Evolutionary conservation across 2,329 filamentous ascomycete species (phyloP), one percentile per base, ranked within the genome.

Genomic region (Clonostachys chloroleuca): DNA sequence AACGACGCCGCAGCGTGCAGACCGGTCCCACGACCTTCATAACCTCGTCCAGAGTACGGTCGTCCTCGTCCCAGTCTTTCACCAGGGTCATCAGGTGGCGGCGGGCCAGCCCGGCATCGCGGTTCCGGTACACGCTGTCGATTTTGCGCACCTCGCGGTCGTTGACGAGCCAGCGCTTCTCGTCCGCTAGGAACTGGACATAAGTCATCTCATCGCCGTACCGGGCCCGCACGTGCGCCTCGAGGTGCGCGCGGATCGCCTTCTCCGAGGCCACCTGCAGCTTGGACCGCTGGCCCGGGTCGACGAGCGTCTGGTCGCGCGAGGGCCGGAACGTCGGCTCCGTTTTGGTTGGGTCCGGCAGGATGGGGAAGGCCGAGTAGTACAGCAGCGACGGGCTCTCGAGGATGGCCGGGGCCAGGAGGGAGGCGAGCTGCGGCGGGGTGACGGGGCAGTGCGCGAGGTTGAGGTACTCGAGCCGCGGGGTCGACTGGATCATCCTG

Each of bases 51-150:
- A 70, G 52, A 10, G 66, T 67, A 42, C 66, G 59, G 47, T 70
- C 66, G 6, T 60, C 62, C 49, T 69, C 65, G 40, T 69, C 60
- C 69, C 68, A 72, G 37, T 63, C 55, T 46, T 70, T 70, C 17
- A 65, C 56, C 48, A 70, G 54, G 33, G 56, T 61, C 56, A 65
- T 51, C 35, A 66, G 49, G 14, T 61, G 59, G 2, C 64, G 56
- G n/a, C 66, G 58, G 7, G 64, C 64, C 43, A 62, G 52, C 5
- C 64, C 64, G 12, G 64, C 64, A 47, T 73, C 67, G 10, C 66
- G 59, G 45, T 70, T 72, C 12, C 69, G 65, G 47, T 72, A 73
- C 35, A 70, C 68, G 14, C 66, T 70, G 51, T 72, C 68, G 43
- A 72, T 70, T 49, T 69, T 66, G 39, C 68, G 59, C 16, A 73